These are phyloP conservation scores for Brassica incana DNA, from an alignment of 345 rosid species.

Conservation along the genomic window DNA sequence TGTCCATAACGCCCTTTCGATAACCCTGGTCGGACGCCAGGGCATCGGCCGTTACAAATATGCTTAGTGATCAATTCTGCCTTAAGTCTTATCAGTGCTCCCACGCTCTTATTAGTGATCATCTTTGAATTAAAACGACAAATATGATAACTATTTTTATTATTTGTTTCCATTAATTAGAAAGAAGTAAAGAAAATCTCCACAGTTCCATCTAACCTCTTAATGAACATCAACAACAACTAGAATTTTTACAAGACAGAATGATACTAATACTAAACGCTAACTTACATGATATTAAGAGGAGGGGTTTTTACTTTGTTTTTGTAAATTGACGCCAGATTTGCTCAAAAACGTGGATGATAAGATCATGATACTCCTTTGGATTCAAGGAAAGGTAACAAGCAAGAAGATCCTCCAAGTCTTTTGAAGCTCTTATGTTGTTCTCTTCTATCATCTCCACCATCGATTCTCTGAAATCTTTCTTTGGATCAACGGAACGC, in stretches of 20 bases:
- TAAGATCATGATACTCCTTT: conserved; percentile 63
- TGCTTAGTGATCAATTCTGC: conserved; percentile 17
- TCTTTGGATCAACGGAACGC: conserved; percentile 69
- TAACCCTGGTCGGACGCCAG: no score
- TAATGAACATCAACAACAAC: conserved; percentile 25
- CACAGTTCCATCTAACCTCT: conserved; percentile 11
- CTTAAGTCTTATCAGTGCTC: not conserved
- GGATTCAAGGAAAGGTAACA: conserved; percentile 77
- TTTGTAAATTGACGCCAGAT: conserved; percentile 54
- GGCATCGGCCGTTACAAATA: no score
- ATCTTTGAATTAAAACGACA: conserved; percentile 26
- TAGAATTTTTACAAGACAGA: conserved; percentile 6
- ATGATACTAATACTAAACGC: not conserved
- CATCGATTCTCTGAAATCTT: conserved; percentile 88
- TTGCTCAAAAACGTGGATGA: conserved; percentile 77
- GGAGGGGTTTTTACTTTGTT: not conserved
- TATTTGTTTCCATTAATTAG: conserved; percentile 13
- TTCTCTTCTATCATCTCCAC: conserved; percentile 86
- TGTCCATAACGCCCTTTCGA: no score
- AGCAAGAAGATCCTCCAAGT: conserved; percentile 85
- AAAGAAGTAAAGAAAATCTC: conserved; percentile 6
- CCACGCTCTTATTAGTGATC: conserved; percentile 29
- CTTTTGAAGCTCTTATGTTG: conserved; percentile 59
- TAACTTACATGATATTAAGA: conserved; percentile 6
- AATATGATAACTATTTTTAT: conserved; percentile 37